Conservation (phyloP, 208 protist species). For the Trypanosoma vivax region DNA sequence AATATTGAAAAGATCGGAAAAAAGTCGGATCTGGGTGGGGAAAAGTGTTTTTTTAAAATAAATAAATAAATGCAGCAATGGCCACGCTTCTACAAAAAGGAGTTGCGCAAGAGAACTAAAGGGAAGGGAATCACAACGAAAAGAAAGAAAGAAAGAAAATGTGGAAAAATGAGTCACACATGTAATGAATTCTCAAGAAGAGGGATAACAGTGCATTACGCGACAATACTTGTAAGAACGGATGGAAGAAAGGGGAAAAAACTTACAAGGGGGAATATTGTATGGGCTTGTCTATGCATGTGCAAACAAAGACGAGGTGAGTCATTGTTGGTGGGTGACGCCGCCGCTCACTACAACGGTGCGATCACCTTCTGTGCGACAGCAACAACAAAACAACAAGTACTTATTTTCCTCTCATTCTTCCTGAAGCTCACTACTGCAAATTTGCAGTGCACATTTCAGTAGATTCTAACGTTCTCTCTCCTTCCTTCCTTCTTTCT, state of each 20-base stretch:
- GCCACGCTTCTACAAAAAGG: no score
- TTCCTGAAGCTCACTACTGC: no score
- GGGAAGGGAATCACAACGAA: background rate
- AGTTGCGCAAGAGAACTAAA: background rate
- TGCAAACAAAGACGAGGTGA: background rate
- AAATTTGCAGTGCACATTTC: no score
- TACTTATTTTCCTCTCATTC: no score
- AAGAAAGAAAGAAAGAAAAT: conserved; percentile 11
- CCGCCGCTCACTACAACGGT: no score
- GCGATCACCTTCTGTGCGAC: no score
- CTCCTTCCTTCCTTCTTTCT: conserved; percentile 6
- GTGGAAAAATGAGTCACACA: conserved; percentile 1
- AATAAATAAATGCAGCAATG: no score
- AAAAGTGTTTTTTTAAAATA: background rate
- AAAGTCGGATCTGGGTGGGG: no score
- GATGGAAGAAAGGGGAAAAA: conserved; percentile 5
- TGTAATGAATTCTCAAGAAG: background rate
- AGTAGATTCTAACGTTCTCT: conserved; percentile 1
- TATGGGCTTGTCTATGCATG: background rate
- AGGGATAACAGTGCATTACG: background rate
- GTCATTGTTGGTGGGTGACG: no score
- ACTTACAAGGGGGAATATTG: conserved; percentile 2
- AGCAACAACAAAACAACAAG: no score
- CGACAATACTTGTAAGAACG: background rate
- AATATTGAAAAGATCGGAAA: no score